Percentiles rank a stretch among this genome's conserved stretches.
Conservation (phyloP, 2,329 filamentous ascomycete genomes). For the Hyphodiscus sp. region DNA sequence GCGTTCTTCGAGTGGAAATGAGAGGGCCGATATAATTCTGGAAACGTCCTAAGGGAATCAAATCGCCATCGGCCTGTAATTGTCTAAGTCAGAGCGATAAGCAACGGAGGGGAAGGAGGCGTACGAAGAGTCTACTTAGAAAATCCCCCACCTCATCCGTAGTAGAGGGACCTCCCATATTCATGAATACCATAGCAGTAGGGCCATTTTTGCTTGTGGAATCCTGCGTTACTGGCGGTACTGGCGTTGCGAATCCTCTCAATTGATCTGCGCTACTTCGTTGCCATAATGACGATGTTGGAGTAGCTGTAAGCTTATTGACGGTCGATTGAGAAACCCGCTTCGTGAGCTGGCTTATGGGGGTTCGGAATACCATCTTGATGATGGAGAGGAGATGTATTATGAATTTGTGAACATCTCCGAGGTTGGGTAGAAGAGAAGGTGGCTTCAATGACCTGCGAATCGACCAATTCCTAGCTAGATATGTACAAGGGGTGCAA, state of each 20-base stretch:
- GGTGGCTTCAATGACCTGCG: not conserved
- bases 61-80: conserved; percentile 74
- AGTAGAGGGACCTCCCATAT: conserved; percentile 94
- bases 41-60: conserved; percentile 90
- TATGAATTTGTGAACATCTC: not conserved
- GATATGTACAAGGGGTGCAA: not conserved
- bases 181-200: conserved; percentile 97
- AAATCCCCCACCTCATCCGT: conserved; percentile 85
- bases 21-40: conserved; percentile 87
- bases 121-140: conserved; percentile 83
- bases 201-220: conserved; percentile 65
- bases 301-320: conserved; percentile 25
- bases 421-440: not conserved
- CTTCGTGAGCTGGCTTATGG: conserved; percentile 27
- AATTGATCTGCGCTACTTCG: conserved; percentile 29
- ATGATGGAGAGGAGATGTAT: not conserved
- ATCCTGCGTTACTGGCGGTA: conserved; percentile 76
- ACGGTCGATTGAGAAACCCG: conserved; percentile 23
- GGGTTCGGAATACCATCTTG: conserved; percentile 37
- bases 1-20: conserved; percentile 79
- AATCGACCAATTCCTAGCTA: not conserved
- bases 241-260: conserved; percentile 51
- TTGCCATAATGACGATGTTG: conserved; percentile 32
- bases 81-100: conserved; percentile 5
- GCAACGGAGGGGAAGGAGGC: conserved; percentile 29